Evolutionary conservation across 2,329 filamentous ascomycete species (phyloP), one percentile per base, ranked within the genome.

Genomic region (Coniochaeta sp.): DNA sequence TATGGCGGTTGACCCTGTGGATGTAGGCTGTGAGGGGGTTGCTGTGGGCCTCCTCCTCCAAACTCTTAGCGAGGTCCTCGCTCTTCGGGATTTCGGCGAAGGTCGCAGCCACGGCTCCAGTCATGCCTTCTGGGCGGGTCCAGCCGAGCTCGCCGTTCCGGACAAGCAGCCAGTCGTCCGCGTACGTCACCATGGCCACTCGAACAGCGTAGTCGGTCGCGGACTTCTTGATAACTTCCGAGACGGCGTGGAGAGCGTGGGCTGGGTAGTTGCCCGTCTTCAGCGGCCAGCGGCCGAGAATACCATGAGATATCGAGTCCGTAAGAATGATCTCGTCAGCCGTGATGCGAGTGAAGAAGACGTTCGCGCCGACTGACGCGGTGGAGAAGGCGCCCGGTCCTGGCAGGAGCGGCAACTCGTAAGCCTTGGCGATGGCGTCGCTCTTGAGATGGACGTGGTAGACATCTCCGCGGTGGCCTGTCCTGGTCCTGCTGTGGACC

Each of bases 321-420:
- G 90, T 81, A 28, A 96, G 79, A 32, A 83, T 79, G 2, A 91
- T 80, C 69, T 96, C 90, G 9, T 89, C 85, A 36, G 86, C 79
- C 0, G 90, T 92, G 62, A 95, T 80, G 61, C 93, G 86, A 2
- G 90, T 93, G 71, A 98, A 96, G 76, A 91, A 97, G 8, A 96
- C 88, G 67, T 95, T 93, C 22, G 89, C 86, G 61, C 88, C 89
- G 44, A 85, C 83, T 2, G 87, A 90, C 74, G 89, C 95, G 0
- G 86, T 88, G 0, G 92, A 89, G 70, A 97, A 91, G 1, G 89
- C 85, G 26, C 91, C 92, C 44, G 78, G 79, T 0, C 89, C 90
- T 26, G 82, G 74, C 22, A 92, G 73, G 58, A 85, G 84, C 0
- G 93, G 90, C 14, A 98, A 79, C 30, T 88, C 85, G 71, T 96